These are phyloP conservation scores for Sisymbrium irio DNA, from an alignment of 345 rosid species.

Conservation along the genomic window DNA sequence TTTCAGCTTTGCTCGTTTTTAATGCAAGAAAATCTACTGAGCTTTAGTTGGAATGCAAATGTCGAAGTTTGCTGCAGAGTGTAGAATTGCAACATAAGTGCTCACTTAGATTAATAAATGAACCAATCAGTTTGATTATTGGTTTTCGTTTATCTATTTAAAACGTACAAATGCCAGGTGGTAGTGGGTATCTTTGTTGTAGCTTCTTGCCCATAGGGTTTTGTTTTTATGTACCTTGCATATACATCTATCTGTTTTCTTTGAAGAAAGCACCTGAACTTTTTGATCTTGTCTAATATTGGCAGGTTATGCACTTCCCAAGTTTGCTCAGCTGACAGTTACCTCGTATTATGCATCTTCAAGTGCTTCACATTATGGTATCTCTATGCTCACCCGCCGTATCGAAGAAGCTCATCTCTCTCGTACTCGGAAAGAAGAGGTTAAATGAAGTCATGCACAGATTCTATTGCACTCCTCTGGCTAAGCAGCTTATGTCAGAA, in stretches of 20 bases:
- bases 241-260: neutral
- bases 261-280: constrained; percentile 13
- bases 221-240: neutral
- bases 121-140: neutral
- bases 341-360: constrained; percentile 90
- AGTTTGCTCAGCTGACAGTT: constrained; percentile 77
- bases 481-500: constrained; percentile 3
- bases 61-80: neutral
- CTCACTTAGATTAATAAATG: neutral
- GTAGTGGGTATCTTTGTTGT: neutral
- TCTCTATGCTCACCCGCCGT: constrained; percentile 73
- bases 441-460: constrained; percentile 35
- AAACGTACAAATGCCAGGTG: constrained; percentile 5
- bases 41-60: neutral
- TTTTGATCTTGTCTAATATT: neutral
- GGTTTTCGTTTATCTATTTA: neutral
- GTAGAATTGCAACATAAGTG: constrained; percentile 1
- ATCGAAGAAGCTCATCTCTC: constrained; percentile 63
- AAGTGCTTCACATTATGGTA: constrained; percentile 87
- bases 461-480: constrained; percentile 16
- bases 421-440: constrained; percentile 44
- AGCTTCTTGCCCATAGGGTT: neutral
- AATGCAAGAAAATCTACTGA: neutral
- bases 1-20: neutral
- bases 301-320: constrained; percentile 79